Percentiles rank a stretch among this genome's conserved stretches.
These are phyloP conservation scores for Epichloe sibirici DNA, from an alignment of 2,329 filamentous ascomycete species.

Conservation along the genomic window DNA sequence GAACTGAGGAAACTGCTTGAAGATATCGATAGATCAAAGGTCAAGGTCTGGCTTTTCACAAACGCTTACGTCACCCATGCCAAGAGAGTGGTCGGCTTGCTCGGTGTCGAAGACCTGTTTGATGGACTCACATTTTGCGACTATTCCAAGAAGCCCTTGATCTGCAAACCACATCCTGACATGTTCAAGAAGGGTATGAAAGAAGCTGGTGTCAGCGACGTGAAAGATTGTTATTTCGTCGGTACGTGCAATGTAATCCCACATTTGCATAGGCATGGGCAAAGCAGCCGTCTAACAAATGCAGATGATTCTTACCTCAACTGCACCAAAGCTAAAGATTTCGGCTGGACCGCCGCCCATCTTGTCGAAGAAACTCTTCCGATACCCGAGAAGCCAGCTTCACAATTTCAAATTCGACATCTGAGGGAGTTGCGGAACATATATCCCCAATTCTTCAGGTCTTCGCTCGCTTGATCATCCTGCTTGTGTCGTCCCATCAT, in stretches of 20 bases:
- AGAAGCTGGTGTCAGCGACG: conserved; percentile 59
- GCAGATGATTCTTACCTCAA: conserved; percentile 80
- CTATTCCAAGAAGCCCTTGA: conserved; percentile 58
- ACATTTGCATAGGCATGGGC: background rate
- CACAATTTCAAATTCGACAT: conserved; percentile 62
- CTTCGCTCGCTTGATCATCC: conserved; percentile 10
- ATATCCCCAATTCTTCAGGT: conserved; percentile 81
- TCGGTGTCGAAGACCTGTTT: conserved; percentile 79
- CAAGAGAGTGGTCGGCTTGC: conserved; percentile 64
- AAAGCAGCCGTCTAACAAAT: conserved; percentile 1
- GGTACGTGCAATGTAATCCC: conserved; percentile 42
- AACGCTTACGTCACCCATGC: conserved; percentile 92
- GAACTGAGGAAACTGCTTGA: conserved; percentile 63
- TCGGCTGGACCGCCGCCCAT: conserved; percentile 81
- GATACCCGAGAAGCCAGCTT: conserved; percentile 50
- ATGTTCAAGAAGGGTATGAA: conserved; percentile 86
- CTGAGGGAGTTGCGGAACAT: conserved; percentile 62
- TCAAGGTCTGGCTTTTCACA: conserved; percentile 87
- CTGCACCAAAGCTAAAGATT: conserved; percentile 59
- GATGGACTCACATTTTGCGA: conserved; percentile 94
- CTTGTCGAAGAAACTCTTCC: conserved; percentile 66
- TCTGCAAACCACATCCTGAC: conserved; percentile 75
- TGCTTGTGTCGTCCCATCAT: background rate
- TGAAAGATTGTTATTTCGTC: conserved; percentile 79
- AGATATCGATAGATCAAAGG: conserved; percentile 72